Percentiles rank a stretch among this genome's conserved stretches.
Conservation (phyloP, 192 early-diverging fungal genomes). For the Coemansia erecta region DNA sequence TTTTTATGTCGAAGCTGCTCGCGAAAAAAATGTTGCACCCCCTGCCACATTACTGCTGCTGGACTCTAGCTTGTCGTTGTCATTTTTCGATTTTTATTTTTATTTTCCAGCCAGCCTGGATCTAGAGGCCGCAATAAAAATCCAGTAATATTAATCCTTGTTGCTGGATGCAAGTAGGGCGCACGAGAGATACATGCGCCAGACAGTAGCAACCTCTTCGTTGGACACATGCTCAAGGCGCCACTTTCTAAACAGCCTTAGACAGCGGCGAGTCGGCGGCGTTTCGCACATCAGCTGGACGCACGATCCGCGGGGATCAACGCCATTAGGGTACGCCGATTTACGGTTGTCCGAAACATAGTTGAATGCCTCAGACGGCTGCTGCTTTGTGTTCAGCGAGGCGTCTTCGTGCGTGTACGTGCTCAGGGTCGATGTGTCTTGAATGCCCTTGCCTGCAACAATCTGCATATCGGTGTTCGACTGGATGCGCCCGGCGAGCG, state of each 20-base stretch:
- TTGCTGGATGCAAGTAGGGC: conserved; percentile 37
- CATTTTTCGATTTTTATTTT: not conserved
- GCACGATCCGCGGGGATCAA: conserved; percentile 20
- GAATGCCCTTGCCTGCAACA: not conserved
- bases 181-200: conserved; percentile 54
- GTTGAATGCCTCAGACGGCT: conserved; percentile 39
- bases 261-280: conserved; percentile 33
- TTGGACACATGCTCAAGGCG: conserved; percentile 37
- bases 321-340: conserved; percentile 15
- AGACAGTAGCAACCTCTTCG: conserved; percentile 42
- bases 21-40: not conserved
- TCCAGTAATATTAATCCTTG: conserved; percentile 14
- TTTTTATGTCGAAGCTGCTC: not conserved
- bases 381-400: conserved; percentile 13
- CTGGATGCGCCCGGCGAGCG: not conserved
- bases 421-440: conserved; percentile 15
- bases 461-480: conserved; percentile 2
- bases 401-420: conserved; percentile 14
- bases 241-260: conserved; percentile 34
- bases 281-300: conserved; percentile 50
- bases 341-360: conserved; percentile 25
- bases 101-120: not conserved
- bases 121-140: not conserved
- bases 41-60: too few relatives aligned
- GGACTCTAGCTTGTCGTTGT: too few relatives aligned